Conservation (phyloP, 2,329 filamentous ascomycete genomes). For the Calonectria leucothoes region DNA sequence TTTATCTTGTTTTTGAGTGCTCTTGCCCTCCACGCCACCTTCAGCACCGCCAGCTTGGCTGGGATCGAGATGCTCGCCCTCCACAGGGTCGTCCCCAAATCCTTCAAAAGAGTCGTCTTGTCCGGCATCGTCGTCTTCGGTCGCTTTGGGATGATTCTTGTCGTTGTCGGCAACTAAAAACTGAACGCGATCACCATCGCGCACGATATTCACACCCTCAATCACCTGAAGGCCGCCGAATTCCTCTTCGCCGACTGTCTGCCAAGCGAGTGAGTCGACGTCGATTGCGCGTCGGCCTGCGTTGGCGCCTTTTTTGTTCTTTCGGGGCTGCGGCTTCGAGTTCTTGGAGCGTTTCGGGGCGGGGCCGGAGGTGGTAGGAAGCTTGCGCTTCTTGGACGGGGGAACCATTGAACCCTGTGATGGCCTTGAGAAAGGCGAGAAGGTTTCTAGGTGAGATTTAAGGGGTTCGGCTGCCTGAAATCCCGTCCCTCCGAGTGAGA, state of each 20-base stretch:
- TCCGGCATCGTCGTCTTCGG: slow-evolving; percentile 42
- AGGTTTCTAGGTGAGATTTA: background rate
- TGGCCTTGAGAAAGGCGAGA: slow-evolving; percentile 22
- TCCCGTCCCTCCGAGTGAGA: background rate
- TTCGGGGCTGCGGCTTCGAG: slow-evolving; percentile 31
- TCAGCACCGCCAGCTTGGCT: slow-evolving; percentile 46
- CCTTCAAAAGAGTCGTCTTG: slow-evolving; percentile 73
- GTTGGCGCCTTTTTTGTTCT: slow-evolving; percentile 45
- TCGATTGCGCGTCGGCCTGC: slow-evolving; percentile 50
- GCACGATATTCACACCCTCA: slow-evolving; percentile 88
- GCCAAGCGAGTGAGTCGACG: slow-evolving; percentile 66
- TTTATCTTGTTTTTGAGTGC: slow-evolving; percentile 42
- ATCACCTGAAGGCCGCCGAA: slow-evolving; percentile 95
- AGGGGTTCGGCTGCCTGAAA: background rate
- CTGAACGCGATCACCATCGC: slow-evolving; percentile 67
- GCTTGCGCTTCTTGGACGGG: slow-evolving; percentile 53
- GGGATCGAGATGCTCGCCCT: slow-evolving; percentile 46
- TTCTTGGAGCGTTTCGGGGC: slow-evolving; percentile 52
- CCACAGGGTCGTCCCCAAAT: slow-evolving; percentile 64
- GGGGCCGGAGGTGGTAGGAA: slow-evolving; percentile 46
- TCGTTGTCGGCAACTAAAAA: slow-evolving; percentile 59
- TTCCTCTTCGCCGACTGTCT: slow-evolving; percentile 90
- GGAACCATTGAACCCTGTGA: slow-evolving; percentile 43
- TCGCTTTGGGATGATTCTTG: slow-evolving; percentile 26
- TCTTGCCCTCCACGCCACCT: slow-evolving; percentile 44